These are phyloP conservation scores for Cochliopodium minus DNA, from an alignment of 208 protist genomes.

Conservation along the genomic window DNA sequence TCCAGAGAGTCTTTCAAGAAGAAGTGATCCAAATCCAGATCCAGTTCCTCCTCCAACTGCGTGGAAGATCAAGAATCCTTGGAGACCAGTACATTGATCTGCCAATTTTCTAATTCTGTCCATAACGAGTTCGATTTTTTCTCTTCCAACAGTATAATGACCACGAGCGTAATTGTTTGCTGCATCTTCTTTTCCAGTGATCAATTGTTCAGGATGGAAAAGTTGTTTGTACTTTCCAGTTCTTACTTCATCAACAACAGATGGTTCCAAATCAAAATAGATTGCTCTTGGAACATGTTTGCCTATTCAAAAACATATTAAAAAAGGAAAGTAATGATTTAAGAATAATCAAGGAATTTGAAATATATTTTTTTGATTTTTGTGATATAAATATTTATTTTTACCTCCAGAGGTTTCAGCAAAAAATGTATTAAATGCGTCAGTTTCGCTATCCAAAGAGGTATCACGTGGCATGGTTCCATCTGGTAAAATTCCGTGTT, in stretches of 20 bases:
- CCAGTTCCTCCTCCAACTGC: constrained; percentile 86
- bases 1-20: constrained; percentile 75
- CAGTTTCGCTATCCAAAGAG: constrained; percentile 36
- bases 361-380: too few species aligned
- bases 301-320: constrained; percentile 44
- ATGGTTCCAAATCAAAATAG: constrained; percentile 80
- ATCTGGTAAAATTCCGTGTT: constrained; percentile 67
- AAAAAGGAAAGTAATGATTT: too few species aligned
- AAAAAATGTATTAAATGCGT: constrained; percentile 67
- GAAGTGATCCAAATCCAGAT: constrained; percentile 72
- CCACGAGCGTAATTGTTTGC: constrained; percentile 86
- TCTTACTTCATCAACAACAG: constrained; percentile 71
- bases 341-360: too few species aligned
- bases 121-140: constrained; percentile 64
- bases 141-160: constrained; percentile 84
- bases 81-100: constrained; percentile 80
- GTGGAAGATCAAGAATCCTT: constrained; percentile 87
- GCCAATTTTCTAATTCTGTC: constrained; percentile 78
- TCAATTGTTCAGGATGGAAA: constrained; percentile 79
- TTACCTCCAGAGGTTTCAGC: constrained; percentile 67
- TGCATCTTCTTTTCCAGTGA: constrained; percentile 77
- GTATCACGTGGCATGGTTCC: constrained; percentile 49
- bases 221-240: constrained; percentile 63
- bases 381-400: too few species aligned
- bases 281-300: constrained; percentile 69